phyloP scores from a whole-genome alignment of 2,329 filamentous ascomycete species.

The Tolypocladium ovalisporum region DNA sequence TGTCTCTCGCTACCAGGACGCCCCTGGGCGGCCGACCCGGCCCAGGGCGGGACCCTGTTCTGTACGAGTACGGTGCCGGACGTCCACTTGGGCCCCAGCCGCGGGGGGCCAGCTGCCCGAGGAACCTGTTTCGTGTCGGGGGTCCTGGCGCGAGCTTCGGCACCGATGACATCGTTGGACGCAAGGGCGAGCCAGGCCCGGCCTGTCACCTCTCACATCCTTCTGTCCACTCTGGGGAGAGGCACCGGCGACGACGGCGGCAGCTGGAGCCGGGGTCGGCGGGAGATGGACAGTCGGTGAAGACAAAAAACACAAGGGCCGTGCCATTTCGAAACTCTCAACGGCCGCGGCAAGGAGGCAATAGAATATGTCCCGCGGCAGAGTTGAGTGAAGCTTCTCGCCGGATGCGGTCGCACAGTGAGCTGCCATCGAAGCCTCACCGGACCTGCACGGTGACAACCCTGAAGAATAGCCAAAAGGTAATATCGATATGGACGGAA shows the following conservation, averaged over 20 bases:
- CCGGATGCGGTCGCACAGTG: not conserved
- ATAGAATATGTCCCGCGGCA: too few species aligned
- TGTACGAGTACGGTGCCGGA: not conserved
- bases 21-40: not conserved
- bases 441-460: too few species aligned
- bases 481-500: too few species aligned
- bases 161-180: not conserved
- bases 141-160: not conserved
- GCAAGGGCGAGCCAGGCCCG: not conserved
- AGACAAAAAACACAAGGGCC: not conserved
- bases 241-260: not conserved
- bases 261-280: not conserved
- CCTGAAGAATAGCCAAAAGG: too few species aligned
- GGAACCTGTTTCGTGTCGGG: not conserved
- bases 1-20: not conserved
- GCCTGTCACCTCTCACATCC: not conserved
- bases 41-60: not conserved
- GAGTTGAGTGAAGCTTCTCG: not conserved
- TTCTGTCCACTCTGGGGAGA: not conserved
- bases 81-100: not conserved
- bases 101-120: not conserved
- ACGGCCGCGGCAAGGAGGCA: not conserved
- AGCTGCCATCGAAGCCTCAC: not conserved
- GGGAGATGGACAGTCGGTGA: not conserved
- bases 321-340: not conserved